These are phyloP conservation scores for Ogataea trehalophila DNA, from an alignment of 805 yeast species.

Conservation along the genomic window DNA sequence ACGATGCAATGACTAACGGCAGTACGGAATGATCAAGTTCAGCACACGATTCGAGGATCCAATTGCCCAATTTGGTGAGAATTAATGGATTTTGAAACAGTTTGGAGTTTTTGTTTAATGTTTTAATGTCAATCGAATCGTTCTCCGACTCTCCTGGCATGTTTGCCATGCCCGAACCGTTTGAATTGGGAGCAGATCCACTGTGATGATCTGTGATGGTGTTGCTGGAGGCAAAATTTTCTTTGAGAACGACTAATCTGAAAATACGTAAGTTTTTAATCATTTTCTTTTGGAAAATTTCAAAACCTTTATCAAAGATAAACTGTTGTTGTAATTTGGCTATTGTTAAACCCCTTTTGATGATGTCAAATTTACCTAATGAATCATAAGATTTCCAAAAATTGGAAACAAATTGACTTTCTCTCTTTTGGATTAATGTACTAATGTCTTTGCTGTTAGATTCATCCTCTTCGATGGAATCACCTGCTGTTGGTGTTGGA, in stretches of 20 bases:
- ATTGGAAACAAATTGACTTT: conserved; percentile 31
- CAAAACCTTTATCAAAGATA: conserved; percentile 82
- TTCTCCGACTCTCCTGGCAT: conserved; percentile 16
- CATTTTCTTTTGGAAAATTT: conserved; percentile 77
- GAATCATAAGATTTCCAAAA: conserved; percentile 62
- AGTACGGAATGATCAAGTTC: conserved; percentile 64
- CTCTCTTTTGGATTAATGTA: conserved; percentile 24
- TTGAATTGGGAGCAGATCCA: background rate
- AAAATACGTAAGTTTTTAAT: conserved; percentile 76
- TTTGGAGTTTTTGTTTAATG: conserved; percentile 57
- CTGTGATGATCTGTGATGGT: conserved; percentile 7
- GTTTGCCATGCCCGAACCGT: background rate
- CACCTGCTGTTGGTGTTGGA: conserved; percentile 17
- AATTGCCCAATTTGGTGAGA: conserved; percentile 74
- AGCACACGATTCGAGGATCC: conserved; percentile 88
- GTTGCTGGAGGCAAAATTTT: conserved; percentile 37
- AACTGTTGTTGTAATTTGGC: conserved; percentile 83
- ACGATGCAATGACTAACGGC: conserved; percentile 83
- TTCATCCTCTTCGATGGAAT: conserved; percentile 24
- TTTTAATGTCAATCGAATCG: conserved; percentile 28
- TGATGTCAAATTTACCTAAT: conserved; percentile 42
- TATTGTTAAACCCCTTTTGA: conserved; percentile 67
- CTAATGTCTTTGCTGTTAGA: conserved; percentile 20
- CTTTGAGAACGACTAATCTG: conserved; percentile 82
- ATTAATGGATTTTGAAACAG: conserved; percentile 84